Evolutionary conservation across 345 rosid species (phyloP).

Genomic region (Sisymbrium irio): DNA sequence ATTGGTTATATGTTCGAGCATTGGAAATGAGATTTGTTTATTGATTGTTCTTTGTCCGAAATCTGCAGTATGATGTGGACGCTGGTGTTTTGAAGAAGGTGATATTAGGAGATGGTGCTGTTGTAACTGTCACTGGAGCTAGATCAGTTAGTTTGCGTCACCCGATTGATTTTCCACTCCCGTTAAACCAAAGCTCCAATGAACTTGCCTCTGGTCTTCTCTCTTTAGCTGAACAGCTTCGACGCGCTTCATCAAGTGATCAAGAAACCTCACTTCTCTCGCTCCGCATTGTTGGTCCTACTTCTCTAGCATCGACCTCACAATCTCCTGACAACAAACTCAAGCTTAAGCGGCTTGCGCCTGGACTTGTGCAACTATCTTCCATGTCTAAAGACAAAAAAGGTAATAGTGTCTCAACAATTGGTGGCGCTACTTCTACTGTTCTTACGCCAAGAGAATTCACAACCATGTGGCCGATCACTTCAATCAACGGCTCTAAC

Average conservation of each 20-base stretch:
- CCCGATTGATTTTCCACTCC: conserved; percentile 78
- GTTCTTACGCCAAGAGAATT: conserved; percentile 69
- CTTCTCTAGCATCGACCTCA: conserved; percentile 65
- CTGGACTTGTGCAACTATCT: conserved; percentile 82
- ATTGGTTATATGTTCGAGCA: neutral
- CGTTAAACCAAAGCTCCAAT: conserved; percentile 54
- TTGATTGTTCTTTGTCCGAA: conserved; percentile 8
- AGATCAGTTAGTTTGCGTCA: conserved; percentile 91
- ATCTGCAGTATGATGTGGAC: conserved; percentile 94
- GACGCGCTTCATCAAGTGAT: conserved; percentile 44
- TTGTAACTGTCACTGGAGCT: conserved; percentile 89
- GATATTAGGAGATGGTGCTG: conserved; percentile 84
- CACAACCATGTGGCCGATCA: conserved; percentile 84
- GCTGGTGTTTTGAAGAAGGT: conserved; percentile 93
- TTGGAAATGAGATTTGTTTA: neutral
- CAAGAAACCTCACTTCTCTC: conserved; percentile 64
- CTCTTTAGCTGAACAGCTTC: conserved; percentile 75
- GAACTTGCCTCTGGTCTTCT: conserved; percentile 88
- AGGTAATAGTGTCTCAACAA: conserved; percentile 40
- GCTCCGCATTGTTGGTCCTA: conserved; percentile 87
- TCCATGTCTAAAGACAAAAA: conserved; percentile 40
- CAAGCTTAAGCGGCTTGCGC: conserved; percentile 87
- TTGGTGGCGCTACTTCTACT: conserved; percentile 41
- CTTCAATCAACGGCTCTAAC: conserved; percentile 77
- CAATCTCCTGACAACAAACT: conserved; percentile 56